These are phyloP conservation scores for Morella rubra DNA, from an alignment of 306 rosid genomes.

Conservation along the genomic window DNA sequence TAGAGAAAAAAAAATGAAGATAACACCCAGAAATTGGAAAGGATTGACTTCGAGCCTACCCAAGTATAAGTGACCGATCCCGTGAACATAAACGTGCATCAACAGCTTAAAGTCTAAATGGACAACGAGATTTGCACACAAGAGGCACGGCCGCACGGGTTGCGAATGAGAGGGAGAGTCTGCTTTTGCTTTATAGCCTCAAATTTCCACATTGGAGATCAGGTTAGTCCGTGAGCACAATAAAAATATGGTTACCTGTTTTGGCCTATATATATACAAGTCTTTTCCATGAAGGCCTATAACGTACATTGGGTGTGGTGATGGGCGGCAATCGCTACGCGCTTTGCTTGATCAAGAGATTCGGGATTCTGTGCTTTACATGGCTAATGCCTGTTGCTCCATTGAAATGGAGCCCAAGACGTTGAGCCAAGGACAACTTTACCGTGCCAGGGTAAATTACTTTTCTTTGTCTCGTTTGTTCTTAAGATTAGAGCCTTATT, in stretches of 20 bases:
- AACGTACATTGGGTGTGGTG: not conserved
- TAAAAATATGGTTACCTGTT: conserved; percentile 15
- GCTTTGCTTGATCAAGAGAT: conserved; percentile 23
- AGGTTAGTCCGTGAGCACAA: conserved; percentile 46
- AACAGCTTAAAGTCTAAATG: not conserved
- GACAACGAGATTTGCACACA: not conserved
- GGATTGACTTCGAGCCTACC: not conserved
- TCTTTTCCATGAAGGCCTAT: too few relatives aligned
- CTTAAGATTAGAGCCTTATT: not conserved
- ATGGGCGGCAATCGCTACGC: conserved; percentile 28
- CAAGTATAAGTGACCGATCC: not conserved
- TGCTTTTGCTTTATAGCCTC: conserved; percentile 19
- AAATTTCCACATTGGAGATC: conserved; percentile 18
- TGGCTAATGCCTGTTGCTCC: conserved; percentile 58
- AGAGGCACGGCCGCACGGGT: conserved; percentile 37
- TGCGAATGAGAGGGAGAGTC: conserved; percentile 1
- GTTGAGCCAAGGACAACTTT: conserved; percentile 54
- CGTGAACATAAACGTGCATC: not conserved
- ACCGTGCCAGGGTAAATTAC: conserved; percentile 60
- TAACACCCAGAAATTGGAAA: not conserved
- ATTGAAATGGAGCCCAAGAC: conserved; percentile 86
- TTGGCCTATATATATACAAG: not conserved
- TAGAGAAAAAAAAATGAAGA: too few relatives aligned
- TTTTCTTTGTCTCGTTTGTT: not conserved
- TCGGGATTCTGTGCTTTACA: conserved; percentile 11